These are phyloP conservation scores for Kentomonas sorsogonicus DNA, from an alignment of 208 protist genomes.

Conservation along the genomic window DNA sequence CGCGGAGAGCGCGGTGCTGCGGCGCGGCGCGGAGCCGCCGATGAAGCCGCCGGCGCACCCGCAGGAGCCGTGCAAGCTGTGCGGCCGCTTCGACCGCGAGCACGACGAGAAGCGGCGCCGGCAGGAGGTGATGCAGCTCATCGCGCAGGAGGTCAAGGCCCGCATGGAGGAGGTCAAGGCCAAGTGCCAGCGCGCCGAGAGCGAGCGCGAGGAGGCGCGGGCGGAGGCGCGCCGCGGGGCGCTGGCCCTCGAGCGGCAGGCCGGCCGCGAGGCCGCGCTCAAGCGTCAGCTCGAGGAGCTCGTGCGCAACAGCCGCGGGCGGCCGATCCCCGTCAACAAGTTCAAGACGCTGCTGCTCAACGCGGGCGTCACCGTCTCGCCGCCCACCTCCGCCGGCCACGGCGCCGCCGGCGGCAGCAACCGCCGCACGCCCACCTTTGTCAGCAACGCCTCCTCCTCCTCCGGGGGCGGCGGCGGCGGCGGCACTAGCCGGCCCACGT, in stretches of 20 bases:
- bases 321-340: no score
- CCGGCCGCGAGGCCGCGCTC: constrained; percentile 23
- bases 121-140: constrained; percentile 50
- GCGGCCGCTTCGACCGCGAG: constrained; percentile 51
- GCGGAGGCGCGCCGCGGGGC: constrained; percentile 38
- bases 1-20: constrained; percentile 46
- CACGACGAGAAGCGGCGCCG: constrained; percentile 45
- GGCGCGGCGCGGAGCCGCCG: constrained; percentile 47
- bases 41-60: constrained; percentile 58
- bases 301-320: not conserved
- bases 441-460: not conserved
- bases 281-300: constrained; percentile 12
- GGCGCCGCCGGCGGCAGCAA: not conserved
- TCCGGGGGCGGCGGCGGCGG: no score
- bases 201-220: constrained; percentile 57
- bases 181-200: constrained; percentile 63
- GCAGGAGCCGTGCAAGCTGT: constrained; percentile 64
- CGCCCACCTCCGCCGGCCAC: not conserved
- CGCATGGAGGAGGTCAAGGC: constrained; percentile 61
- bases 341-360: no score
- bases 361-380: not conserved
- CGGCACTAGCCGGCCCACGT: no score
- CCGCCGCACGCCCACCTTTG: not conserved
- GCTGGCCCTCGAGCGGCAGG: constrained; percentile 35
- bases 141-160: constrained; percentile 66